Base-by-base conservation (phyloP, 2,329 filamentous ascomycete species). In the Chaetomium sp. region DNA sequence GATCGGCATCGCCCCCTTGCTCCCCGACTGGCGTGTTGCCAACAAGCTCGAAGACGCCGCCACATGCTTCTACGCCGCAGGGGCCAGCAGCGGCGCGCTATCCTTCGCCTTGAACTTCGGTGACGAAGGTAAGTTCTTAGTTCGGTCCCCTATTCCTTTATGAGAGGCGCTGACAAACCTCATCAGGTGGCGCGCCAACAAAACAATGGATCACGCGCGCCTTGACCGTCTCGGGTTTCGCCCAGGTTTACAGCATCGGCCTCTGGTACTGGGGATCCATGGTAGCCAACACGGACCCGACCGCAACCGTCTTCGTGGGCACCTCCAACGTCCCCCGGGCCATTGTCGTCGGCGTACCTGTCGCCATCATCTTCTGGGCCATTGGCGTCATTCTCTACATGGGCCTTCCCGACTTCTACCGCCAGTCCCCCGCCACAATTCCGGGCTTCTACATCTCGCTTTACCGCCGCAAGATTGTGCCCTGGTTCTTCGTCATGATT, bases 81-180 rank as follows among this genome's bases (percentile, higher is more conserved):
- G 86, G 6, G 87, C 87, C 6, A 82, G 85, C 9, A 85, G 83
- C 49, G 87, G 87, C 13, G 85, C 84, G 0, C 79, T 90, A 64
- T 88, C 86, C 77, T 90, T 90, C 70, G 83, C 87, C 2, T 80
- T 89, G 57, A 90, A 90, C 74, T 89, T 89, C 70, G 87, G 87
- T 63, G 84, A 85, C 69, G 85, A 88, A 77, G 71, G 70, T 72
- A 51, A 8, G 54, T 51, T 59, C 35, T 13, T 51, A 35, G n/a
- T 29, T 25, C 2, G n/a, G 5, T 3, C 16, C 35, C 16, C 23
- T 1, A 12, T 19, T 13, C 4, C 23, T 45, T 4, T 42, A 8
- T 25, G 31, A 5, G 10, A 9, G n/a, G n/a, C 29, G 33, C 51
- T 61, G 9, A 54, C 59, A 23, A 16, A 3, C 6, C 4, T 13